Conservation (phyloP, 2,329 filamentous ascomycete species). For the Colletotrichum lupini region DNA sequence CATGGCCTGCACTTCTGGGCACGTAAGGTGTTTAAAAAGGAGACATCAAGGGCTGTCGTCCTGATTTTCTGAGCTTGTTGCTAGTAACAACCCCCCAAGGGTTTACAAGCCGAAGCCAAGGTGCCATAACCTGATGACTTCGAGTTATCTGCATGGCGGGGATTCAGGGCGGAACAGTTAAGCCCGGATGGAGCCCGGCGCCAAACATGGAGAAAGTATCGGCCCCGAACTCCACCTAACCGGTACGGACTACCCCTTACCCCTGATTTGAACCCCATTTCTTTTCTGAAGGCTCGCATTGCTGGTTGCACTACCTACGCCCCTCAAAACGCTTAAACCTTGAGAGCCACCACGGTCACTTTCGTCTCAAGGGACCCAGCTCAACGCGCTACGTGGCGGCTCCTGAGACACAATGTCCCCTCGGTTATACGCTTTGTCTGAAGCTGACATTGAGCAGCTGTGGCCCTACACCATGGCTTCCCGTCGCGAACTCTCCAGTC, state of each 20-base stretch:
- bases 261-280: not conserved
- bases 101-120: too few relatives aligned
- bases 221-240: not conserved
- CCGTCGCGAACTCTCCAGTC: not conserved
- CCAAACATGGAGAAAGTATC: not conserved
- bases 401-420: slow-evolving; percentile 16
- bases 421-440: not conserved
- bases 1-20: too few relatives aligned
- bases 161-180: not conserved
- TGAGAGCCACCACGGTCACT: not conserved
- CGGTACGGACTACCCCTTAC: not conserved
- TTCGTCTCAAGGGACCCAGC: not conserved
- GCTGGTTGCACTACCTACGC: not conserved
- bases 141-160: not conserved
- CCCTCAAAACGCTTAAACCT: not conserved
- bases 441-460: not conserved
- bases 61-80: too few relatives aligned
- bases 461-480: not conserved
- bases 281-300: not conserved
- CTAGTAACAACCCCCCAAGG: not conserved
- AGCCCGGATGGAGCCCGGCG: not conserved
- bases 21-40: too few relatives aligned
- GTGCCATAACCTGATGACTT: too few relatives aligned
- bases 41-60: too few relatives aligned
- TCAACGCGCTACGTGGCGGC: slow-evolving; percentile 13